Base-by-base conservation (phyloP, 169 alveolate species). In the Hammondia hammondi region DNA sequence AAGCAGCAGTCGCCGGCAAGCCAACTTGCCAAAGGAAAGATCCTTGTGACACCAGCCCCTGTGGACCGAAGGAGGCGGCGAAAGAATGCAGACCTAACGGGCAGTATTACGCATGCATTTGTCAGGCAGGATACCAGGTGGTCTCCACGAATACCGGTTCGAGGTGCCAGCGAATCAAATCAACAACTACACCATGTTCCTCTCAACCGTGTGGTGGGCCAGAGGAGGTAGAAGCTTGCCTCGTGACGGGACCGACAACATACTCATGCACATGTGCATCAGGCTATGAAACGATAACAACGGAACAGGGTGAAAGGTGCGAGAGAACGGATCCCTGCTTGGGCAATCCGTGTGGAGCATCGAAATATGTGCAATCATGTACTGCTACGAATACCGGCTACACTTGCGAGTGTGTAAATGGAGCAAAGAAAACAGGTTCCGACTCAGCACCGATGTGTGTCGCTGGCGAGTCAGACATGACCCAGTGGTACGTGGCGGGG, bases 81-180 rank as follows among this genome's bases (percentile, higher is more conserved):
- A 73, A 73, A 32, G 85, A 73, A 32, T 73, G 85, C 48, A 24
- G 19, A 46, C 85, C 85, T n/a, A 73, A 73, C 85, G 85, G 85
- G 32, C 24, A 73, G 52, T n/a, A 73, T 73, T 73, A 35, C 46
- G 85, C 85, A 27, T 73, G 85, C 85, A 37, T 37, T n/a, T 73
- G 85, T 32, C 24, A 73, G 24, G 5, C 85, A 6, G 85, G 85
- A 5, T 73, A 12, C 10, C 24, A 73, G 48, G 21, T 21, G n/a
- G 85, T 37, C 46, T 4, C 46, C 6, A 73, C 46, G 5, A 37
- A 37, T 73, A 27, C 27, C 27, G 32, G 32, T 46, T 46, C 43
- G 21, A 73, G 48, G 46, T 73, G 85, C 85, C 52, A 73, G 85
- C 39, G 52, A 12, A 32, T 73, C 35, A 27, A 17, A 21, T 24